Evolutionary conservation across 495 filamentous ascomycete species (phyloP), one percentile per base, ranked within the genome.

Genomic region (Trichocladium uniseriatum): DNA sequence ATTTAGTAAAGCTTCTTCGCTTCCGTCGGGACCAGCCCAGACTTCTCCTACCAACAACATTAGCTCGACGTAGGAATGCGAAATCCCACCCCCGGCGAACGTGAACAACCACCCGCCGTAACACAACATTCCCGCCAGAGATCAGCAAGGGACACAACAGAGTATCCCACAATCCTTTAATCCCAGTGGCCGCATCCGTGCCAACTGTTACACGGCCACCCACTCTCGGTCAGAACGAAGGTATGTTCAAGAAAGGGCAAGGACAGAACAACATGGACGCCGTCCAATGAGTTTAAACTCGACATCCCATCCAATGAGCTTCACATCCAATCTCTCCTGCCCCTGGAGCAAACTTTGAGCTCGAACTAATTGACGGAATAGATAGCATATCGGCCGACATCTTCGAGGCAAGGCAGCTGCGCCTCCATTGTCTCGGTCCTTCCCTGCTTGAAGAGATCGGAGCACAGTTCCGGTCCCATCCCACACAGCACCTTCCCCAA

Each of bases 111-210:
- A 44, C 29, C 19, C 43, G 39, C 29, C 11, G 49, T 52, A n/a
- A 35, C 46, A 53, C 46, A 40, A 18, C 55, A 53, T 57, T 57
- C 55, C 51, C 46, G 44, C 19, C 39, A 32, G 38, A 43, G 4
- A 44, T 27, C 42, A 43, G 6, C 42, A 11, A 34, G 28, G 10
- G 20, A 1, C 13, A 20, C 15, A 14, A 6, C 22, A 9, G n/a
- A 15, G 38, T 18, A 45, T 40, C 28, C 11, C n/a, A 38, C 20
- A 3, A 11, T 6, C 19, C 45, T 24, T 14, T 50, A 10, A 31
- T 45, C 28, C n/a, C 29, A 29, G 16, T 11, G 15, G 42, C 42
- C 49, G 37, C 48, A 44, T 31, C 38, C 22, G 21, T 40, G 32
- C 39, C 49, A 45, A 18, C 44, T 21, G 18, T 24, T 8, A 18